phyloP scores from a whole-genome alignment of 371 early-diverging fungal genomes.

The Lichtheimia ornata region DNA sequence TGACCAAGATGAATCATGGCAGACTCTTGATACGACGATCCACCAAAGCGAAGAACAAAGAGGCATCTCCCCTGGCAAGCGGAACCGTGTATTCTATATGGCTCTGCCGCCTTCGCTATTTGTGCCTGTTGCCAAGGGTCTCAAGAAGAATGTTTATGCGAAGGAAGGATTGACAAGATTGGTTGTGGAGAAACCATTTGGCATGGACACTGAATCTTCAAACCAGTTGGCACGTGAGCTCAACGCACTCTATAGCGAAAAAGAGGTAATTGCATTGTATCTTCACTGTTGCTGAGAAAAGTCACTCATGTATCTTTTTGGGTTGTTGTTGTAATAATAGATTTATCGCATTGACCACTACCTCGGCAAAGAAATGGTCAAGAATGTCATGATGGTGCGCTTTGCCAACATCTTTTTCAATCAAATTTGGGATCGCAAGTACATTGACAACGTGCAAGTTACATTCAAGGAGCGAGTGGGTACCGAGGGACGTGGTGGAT shows the following conservation, averaged over 20 bases:
- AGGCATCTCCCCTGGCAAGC: constrained; percentile 17
- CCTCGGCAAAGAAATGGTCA: constrained; percentile 99
- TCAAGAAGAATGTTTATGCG: constrained; percentile 72
- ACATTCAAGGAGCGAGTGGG: constrained; percentile 98
- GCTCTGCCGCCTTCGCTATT: constrained; percentile 97
- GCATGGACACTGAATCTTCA: constrained; percentile 86
- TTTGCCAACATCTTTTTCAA: constrained; percentile 95
- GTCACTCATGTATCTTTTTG: too few species aligned
- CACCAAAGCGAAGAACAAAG: constrained; percentile 51
- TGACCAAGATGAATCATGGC: constrained; percentile 78
- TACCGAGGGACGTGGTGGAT: constrained; percentile 98
- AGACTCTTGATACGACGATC: constrained; percentile 61
- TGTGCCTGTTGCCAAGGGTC: constrained; percentile 76
- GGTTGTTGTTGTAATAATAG: constrained; percentile 29
- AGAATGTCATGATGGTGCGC: constrained; percentile 92
- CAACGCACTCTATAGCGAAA: constrained; percentile 76
- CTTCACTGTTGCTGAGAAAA: background rate
- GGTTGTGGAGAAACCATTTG: constrained; percentile 98
- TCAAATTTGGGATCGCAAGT: constrained; percentile 88
- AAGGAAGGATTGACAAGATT: constrained; percentile 70
- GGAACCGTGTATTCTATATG: constrained; percentile 84
- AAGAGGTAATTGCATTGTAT: constrained; percentile 56
- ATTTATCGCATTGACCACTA: constrained; percentile 98
- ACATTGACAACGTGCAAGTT: constrained; percentile 94
- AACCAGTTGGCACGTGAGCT: constrained; percentile 68